phyloP scores from a whole-genome alignment of 208 protist species.

The Leptomonas seymouri region DNA sequence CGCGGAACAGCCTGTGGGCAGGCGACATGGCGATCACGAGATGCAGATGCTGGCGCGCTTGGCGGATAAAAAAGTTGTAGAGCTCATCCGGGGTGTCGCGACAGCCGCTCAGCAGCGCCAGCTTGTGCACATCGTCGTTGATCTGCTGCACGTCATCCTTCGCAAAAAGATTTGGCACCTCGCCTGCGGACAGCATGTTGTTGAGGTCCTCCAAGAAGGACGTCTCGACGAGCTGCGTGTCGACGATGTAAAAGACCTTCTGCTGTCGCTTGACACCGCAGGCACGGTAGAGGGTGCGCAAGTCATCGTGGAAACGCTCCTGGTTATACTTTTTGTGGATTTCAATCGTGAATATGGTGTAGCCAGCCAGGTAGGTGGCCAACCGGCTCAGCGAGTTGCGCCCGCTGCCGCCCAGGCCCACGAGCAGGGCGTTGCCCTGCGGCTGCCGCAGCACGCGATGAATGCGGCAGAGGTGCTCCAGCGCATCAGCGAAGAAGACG shows the following conservation, averaged over 20 bases:
- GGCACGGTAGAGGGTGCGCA: conserved; percentile 96
- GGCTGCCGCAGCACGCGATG: conserved; percentile 96
- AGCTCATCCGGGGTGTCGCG: conserved; percentile 93
- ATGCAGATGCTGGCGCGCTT: conserved; percentile 95
- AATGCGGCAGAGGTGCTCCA: conserved; percentile 97
- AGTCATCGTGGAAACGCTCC: conserved; percentile 97
- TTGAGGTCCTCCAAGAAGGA: conserved; percentile 98
- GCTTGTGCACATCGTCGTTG: conserved; percentile 91
- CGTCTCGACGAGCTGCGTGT: conserved; percentile 97
- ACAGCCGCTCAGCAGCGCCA: conserved; percentile 87
- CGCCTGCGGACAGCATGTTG: conserved; percentile 97
- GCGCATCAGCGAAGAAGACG: conserved; percentile 98
- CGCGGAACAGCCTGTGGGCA: conserved; percentile 95
- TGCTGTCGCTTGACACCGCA: conserved; percentile 95
- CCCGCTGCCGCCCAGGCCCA: conserved; percentile 98
- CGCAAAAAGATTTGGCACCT: conserved; percentile 98
- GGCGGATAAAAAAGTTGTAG: conserved; percentile 97
- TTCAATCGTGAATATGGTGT: conserved; percentile 97
- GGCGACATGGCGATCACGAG: conserved; percentile 98
- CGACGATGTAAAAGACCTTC: conserved; percentile 98
- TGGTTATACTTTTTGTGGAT: conserved; percentile 96
- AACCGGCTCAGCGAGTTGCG: conserved; percentile 96
- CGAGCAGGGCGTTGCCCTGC: conserved; percentile 97
- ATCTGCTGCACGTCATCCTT: conserved; percentile 96
- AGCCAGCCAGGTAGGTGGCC: conserved; percentile 96